Evolutionary conservation across 2,329 filamentous ascomycete species (phyloP).

Genomic region (Ambrosiella cleistominuta): DNA sequence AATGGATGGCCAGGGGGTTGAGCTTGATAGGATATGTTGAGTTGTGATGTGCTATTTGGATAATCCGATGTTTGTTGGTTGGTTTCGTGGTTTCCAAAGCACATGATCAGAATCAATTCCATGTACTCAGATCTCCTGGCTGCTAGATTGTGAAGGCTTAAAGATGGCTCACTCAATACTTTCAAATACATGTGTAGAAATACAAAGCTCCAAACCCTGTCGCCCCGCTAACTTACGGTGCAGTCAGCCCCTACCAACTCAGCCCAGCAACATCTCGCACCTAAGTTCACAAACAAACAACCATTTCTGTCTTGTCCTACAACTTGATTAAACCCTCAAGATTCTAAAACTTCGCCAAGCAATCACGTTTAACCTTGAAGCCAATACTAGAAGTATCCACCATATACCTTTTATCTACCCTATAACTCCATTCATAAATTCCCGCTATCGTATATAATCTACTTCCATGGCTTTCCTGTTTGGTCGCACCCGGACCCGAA

Average conservation of each 20-base stretch:
- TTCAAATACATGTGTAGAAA: no score
- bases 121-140: no score
- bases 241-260: neutral
- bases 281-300: neutral
- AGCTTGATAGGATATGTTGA: neutral
- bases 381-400: no score
- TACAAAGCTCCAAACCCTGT: neutral
- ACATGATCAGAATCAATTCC: no score
- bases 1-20: neutral
- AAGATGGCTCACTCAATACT: no score
- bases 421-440: neutral
- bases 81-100: no score
- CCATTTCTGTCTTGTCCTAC: neutral
- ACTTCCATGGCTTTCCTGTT: constrained; percentile 37
- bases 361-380: no score
- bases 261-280: neutral
- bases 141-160: no score
- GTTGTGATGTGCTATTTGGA: no score
- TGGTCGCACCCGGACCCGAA: constrained; percentile 32
- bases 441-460: neutral
- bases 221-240: neutral
- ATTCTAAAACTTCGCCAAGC: no score
- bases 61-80: no score
- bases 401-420: neutral
- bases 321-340: neutral